A percentile compares a stretch with the other conserved stretches of the same genome.
phyloP scores from a whole-genome alignment of 2,329 filamentous ascomycete genomes.

The Hirsutella minnesotensis region DNA sequence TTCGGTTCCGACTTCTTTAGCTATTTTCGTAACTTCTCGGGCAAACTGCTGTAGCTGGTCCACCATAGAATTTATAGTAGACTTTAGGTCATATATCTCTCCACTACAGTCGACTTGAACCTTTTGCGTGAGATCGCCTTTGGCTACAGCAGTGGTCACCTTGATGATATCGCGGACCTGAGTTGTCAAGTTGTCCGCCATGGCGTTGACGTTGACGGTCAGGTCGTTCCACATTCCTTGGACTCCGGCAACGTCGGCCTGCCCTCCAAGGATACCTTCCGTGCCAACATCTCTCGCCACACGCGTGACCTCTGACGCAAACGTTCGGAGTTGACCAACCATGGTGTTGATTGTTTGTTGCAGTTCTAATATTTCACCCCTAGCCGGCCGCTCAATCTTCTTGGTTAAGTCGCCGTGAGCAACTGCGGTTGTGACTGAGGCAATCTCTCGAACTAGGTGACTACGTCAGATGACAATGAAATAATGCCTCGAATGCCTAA shows the following conservation, averaged over 20 bases:
- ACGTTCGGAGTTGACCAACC: conserved; percentile 75
- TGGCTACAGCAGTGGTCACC: conserved; percentile 59
- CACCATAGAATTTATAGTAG: conserved; percentile 98
- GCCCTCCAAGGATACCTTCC: conserved; percentile 70
- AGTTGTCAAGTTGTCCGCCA: conserved; percentile 78
- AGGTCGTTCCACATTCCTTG: conserved; percentile 85
- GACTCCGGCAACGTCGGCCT: conserved; percentile 73
- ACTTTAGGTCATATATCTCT: conserved; percentile 90
- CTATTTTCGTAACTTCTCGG: conserved; percentile 91
- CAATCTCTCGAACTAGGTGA: conserved; percentile 79
- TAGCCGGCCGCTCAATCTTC: conserved; percentile 71
- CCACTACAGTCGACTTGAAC: conserved; percentile 87
- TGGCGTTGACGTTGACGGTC: conserved; percentile 77
- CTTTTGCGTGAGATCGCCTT: conserved; percentile 90
- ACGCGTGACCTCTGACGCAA: conserved; percentile 73
- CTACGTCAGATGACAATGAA: not conserved
- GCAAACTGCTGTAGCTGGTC: conserved; percentile 96
- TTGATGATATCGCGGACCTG: conserved; percentile 92
- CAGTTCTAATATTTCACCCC: conserved; percentile 71
- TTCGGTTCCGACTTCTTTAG: conserved; percentile 92
- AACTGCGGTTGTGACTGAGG: conserved; percentile 72
- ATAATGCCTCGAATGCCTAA: not conserved
- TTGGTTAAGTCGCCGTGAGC: conserved; percentile 74
- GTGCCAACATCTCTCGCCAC: conserved; percentile 77
- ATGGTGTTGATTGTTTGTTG: conserved; percentile 85